These are phyloP conservation scores for Solanum megistacrolobum DNA, from an alignment of 257 asterid species.

Conservation along the genomic window DNA sequence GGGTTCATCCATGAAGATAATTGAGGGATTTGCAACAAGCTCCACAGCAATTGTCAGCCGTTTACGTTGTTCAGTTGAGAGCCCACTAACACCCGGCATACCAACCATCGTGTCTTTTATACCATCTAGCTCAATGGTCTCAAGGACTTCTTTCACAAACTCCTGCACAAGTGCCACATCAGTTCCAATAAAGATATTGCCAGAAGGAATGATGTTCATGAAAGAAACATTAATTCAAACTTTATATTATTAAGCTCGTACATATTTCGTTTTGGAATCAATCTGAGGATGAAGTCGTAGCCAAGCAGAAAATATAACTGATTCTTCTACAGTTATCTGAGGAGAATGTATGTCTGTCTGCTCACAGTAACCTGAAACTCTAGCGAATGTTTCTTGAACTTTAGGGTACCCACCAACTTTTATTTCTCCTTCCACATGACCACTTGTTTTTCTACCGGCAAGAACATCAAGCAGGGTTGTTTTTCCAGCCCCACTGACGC, in stretches of 20 bases:
- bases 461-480: constrained; percentile 62
- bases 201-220: not conserved
- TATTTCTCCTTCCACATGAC: constrained; percentile 39
- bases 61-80: constrained; percentile 54
- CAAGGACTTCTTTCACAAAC: constrained; percentile 48
- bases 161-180: constrained; percentile 15
- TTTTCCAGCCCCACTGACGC: constrained; percentile 60
- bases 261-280: constrained; percentile 30
- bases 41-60: constrained; percentile 53
- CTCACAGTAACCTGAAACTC: constrained; percentile 52
- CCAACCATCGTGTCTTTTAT: constrained; percentile 44
- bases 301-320: constrained; percentile 52
- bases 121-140: constrained; percentile 44
- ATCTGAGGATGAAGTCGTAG: constrained; percentile 39
- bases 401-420: constrained; percentile 48
- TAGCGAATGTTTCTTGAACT: constrained; percentile 42
- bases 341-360: constrained; percentile 51
- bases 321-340: constrained; percentile 47
- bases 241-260: constrained; percentile 2
- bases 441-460: constrained; percentile 52
- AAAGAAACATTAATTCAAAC: not conserved
- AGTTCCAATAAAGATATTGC: not conserved
- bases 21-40: constrained; percentile 52
- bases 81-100: constrained; percentile 33
- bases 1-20: constrained; percentile 53